phyloP scores from a whole-genome alignment of 192 early-diverging fungal genomes.

The Coemansia sp. region DNA sequence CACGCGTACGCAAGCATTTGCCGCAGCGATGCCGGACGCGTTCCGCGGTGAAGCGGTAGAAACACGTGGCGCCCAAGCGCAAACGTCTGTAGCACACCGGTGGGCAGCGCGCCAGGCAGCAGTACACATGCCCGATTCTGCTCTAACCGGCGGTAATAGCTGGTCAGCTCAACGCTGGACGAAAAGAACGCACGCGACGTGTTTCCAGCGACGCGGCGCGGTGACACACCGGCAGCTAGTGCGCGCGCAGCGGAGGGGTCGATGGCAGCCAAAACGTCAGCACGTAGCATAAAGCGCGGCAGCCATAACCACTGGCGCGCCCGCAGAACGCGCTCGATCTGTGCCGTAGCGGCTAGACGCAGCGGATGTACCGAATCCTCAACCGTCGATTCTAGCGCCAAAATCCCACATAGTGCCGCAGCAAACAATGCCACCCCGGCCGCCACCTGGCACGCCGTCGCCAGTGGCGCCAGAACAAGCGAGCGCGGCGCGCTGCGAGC shows the following conservation, averaged over 20 bases:
- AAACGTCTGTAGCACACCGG: slow-evolving; percentile 28
- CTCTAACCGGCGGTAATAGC: slow-evolving; percentile 43
- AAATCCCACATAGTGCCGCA: slow-evolving; percentile 47
- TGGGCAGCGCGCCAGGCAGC: slow-evolving; percentile 28
- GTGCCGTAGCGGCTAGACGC: slow-evolving; percentile 24
- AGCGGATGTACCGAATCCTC: slow-evolving; percentile 41
- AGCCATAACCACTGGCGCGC: slow-evolving; percentile 48
- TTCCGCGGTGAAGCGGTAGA: slow-evolving; percentile 15
- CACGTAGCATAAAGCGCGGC: slow-evolving; percentile 23
- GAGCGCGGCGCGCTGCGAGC: not conserved
- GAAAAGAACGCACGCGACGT: slow-evolving; percentile 46
- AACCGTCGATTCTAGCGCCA: slow-evolving; percentile 36
- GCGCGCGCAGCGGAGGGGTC: slow-evolving; percentile 10
- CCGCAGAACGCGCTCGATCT: slow-evolving; percentile 22
- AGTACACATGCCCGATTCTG: slow-evolving; percentile 15
- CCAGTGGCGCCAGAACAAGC: slow-evolving; percentile 18
- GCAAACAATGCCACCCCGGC: slow-evolving; percentile 37
- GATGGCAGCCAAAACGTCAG: slow-evolving; percentile 15
- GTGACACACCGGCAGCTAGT: not conserved
- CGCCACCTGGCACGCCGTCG: slow-evolving; percentile 35
- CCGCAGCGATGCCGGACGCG: slow-evolving; percentile 17
- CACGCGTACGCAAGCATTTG: slow-evolving; percentile 39
- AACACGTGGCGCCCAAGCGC: slow-evolving; percentile 41
- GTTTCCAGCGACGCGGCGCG: slow-evolving; percentile 19
- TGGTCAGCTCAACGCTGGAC: slow-evolving; percentile 45